Evolutionary conservation across 768 basidiomycete species (phyloP), one percentile per base, ranked within the genome.

Genomic region (Infundibulicybe gibba): DNA sequence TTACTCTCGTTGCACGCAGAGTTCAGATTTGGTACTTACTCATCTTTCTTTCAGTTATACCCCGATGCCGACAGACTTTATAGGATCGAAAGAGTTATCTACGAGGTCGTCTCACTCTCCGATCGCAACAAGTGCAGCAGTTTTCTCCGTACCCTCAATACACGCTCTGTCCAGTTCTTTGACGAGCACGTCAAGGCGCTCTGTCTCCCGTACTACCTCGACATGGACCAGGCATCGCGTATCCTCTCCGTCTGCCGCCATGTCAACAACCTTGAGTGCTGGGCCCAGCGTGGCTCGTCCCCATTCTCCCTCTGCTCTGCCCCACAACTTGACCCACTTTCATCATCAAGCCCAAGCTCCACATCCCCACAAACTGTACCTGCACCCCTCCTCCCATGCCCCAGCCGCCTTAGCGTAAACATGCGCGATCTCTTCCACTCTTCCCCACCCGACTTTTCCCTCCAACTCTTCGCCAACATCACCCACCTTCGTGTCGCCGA

Each of bases 21-120:
- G 57, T 59, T 3, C 60, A 58, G 39, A 38, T 44, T 54, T 63
- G 57, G 63, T 66, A 34, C 10, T 10, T 34, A 10, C 33, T 34
- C 33, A 34, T 10, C 33, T 15, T 10, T 34, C 33, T 10, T 10
- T 15, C 11, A 10, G 15, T 10, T 34, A 10, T 34, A 34, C 33
- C 10, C 11, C 33, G 15, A 10, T 34, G 11, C 15, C 33, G 15
- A 34, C 33, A 10, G 15, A 10, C 33, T 10, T 34, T 15, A 10
- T 15, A 34, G 33, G 33, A 34, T 34, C 15, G 33, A 34, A 34
- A 34, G 15, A 34, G 11, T 34, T 10, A 34, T 34, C 15, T 34
- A 34, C 15, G 33, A 34, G 15, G 33, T 34, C 33, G 33, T 34
- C 33, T 34, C 33, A 34, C n/a, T n/a, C n/a, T n/a, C n/a, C n/a